Conservation (phyloP, 2,329 filamentous ascomycete genomes). For the Hypoxylon sp. region DNA sequence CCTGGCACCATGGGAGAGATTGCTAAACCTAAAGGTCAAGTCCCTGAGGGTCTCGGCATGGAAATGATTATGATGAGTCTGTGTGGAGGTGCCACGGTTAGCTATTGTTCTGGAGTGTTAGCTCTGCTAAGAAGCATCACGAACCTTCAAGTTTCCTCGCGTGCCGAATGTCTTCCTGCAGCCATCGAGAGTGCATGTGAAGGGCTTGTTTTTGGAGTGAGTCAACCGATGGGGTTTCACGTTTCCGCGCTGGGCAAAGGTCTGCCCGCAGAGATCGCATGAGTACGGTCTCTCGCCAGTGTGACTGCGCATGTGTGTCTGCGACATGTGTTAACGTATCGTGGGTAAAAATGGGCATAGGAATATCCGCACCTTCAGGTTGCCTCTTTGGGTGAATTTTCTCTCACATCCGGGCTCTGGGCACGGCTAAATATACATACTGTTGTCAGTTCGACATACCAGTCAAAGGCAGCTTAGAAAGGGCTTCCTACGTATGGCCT, state of each 20-base stretch:
- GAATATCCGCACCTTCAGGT: slow-evolving; percentile 72
- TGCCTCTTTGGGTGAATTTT: slow-evolving; percentile 90
- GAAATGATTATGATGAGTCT: slow-evolving; percentile 86
- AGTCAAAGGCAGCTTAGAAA: background rate
- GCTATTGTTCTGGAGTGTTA: background rate
- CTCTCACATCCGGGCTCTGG: slow-evolving; percentile 61
- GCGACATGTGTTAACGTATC: slow-evolving; percentile 5
- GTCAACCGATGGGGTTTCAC: slow-evolving; percentile 35
- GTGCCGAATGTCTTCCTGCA: slow-evolving; percentile 88
- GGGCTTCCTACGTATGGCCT: slow-evolving; percentile 80
- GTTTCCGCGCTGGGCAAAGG: slow-evolving; percentile 32
- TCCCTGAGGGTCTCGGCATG: slow-evolving; percentile 76
- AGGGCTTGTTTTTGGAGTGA: slow-evolving; percentile 41
- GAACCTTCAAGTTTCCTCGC: slow-evolving; percentile 85
- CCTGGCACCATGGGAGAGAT: slow-evolving; percentile 64
- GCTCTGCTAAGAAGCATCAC: slow-evolving; percentile 29
- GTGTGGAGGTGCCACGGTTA: slow-evolving; percentile 4
- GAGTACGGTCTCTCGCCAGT: slow-evolving; percentile 30
- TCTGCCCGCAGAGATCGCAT: slow-evolving; percentile 26
- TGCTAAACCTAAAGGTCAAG: slow-evolving; percentile 74
- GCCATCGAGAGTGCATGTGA: slow-evolving; percentile 69
- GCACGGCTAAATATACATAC: slow-evolving; percentile 32
- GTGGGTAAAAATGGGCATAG: too few relatives aligned
- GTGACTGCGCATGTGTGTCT: slow-evolving; percentile 28
- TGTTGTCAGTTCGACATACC: background rate